phyloP scores from a whole-genome alignment of 2,329 filamentous ascomycete species.

The Alternaria brassicae region DNA sequence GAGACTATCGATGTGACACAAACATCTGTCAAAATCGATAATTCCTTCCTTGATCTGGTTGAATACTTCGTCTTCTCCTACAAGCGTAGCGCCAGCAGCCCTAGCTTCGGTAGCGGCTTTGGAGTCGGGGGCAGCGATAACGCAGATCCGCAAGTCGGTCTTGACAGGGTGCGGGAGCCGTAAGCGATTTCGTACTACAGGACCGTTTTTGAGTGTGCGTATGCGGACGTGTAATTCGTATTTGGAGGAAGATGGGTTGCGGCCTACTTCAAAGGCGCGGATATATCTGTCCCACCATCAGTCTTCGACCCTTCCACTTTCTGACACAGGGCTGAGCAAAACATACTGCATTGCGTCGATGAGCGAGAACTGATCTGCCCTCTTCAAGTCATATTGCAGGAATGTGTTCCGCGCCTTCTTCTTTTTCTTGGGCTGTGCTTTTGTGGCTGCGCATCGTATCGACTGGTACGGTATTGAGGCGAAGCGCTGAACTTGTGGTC shows the following conservation, averaged over 20 bases:
- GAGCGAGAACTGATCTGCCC: conserved; percentile 77
- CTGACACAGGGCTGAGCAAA: not conserved
- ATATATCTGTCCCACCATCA: conserved; percentile 71
- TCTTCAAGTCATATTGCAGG: conserved; percentile 67
- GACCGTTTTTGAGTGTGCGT: conserved; percentile 82
- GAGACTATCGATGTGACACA: conserved; percentile 83
- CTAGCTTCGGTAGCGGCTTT: conserved; percentile 75
- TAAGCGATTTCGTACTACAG: conserved; percentile 85
- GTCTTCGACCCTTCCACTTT: not conserved
- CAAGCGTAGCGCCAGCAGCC: conserved; percentile 78
- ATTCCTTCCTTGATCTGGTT: conserved; percentile 75
- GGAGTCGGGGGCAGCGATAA: conserved; percentile 86
- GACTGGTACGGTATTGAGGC: conserved; percentile 45
- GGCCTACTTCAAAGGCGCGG: conserved; percentile 89
- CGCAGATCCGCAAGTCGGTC: conserved; percentile 86
- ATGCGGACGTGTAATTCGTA: conserved; percentile 90
- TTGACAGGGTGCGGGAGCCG: conserved; percentile 88
- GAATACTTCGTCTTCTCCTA: conserved; percentile 87
- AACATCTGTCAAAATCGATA: conserved; percentile 86
- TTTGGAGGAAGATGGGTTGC: conserved; percentile 73
- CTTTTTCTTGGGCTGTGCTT: conserved; percentile 53
- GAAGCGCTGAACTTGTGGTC: conserved; percentile 31
- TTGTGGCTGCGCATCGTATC: conserved; percentile 51
- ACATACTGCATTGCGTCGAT: conserved; percentile 89
- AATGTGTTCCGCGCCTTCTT: conserved; percentile 73